Percentiles rank a stretch among this genome's conserved stretches.
Evolutionary conservation across 495 filamentous ascomycete species (phyloP).

Genomic region (Zalerion maritima): DNA sequence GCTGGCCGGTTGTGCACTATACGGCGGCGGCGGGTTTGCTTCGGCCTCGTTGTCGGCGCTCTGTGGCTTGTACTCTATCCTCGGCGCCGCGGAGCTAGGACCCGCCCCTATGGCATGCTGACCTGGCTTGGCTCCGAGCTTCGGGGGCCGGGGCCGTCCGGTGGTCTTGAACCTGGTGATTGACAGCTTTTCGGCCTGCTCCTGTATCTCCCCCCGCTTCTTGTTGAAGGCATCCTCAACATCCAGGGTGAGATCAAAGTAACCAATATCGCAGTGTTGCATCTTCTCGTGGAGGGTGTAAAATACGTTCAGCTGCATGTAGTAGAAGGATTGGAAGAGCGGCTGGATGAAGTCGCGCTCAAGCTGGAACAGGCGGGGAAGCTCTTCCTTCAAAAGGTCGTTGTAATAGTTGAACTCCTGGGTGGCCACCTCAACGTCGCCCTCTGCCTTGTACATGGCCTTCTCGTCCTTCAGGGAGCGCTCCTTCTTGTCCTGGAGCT

Average conservation of each 20-base stretch:
- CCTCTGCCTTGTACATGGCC: slow-evolving; percentile 88
- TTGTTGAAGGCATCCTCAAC: slow-evolving; percentile 78
- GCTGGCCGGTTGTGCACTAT: slow-evolving; percentile 51
- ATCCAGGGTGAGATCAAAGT: slow-evolving; percentile 84
- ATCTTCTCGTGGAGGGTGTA: slow-evolving; percentile 97
- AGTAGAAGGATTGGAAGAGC: slow-evolving; percentile 98
- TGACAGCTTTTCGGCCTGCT: slow-evolving; percentile 61
- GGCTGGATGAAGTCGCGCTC: slow-evolving; percentile 95
- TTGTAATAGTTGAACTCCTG: slow-evolving; percentile 97
- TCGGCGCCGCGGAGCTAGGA: slow-evolving; percentile 13
- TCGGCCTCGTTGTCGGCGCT: slow-evolving; percentile 12
- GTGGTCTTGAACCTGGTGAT: slow-evolving; percentile 85
- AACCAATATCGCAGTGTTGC: slow-evolving; percentile 91
- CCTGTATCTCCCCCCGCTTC: slow-evolving; percentile 77
- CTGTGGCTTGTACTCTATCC: slow-evolving; percentile 11
- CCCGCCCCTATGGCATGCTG: slow-evolving; percentile 22
- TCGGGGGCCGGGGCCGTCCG: slow-evolving; percentile 40
- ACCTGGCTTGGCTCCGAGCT: slow-evolving; percentile 33
- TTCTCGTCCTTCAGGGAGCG: slow-evolving; percentile 95
- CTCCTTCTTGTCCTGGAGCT: slow-evolving; percentile 94
- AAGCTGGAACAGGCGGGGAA: slow-evolving; percentile 83
- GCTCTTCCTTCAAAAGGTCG: slow-evolving; percentile 85
- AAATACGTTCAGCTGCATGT: slow-evolving; percentile 99
- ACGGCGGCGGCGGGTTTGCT: slow-evolving; percentile 39
- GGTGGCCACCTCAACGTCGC: slow-evolving; percentile 78